Base-by-base conservation (phyloP, 345 rosid genomes). In the Dipteronia sinensis region DNA sequence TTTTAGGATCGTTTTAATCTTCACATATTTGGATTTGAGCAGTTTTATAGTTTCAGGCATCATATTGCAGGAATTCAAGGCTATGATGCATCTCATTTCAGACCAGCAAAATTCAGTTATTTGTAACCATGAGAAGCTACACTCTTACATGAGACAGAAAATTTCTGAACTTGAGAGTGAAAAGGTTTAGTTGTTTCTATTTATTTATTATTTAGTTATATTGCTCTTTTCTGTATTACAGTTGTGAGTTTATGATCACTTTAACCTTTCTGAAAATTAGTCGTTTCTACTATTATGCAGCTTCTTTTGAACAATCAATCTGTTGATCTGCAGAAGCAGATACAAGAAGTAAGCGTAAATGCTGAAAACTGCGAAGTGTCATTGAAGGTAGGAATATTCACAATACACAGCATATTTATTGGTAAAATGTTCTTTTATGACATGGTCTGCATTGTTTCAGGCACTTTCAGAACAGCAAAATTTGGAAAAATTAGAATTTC, bases 61-160 rank as follows among this genome's bases (percentile, higher is more conserved):
- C 29, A 4, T 70, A 78, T 53, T 77, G 79, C 89, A 95, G 98
- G 94, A 93, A n/a, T 85, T 92, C 67, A 90, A 84, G 84, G 72
- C 69, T 70, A 76, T 80, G 71, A 79, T 86, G 79, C 73, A 69
- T 67, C 88, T 86, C 85, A 88, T 71, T 58, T 79, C 85, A 76
- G 81, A 66, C 59, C 86, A 89, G 79, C 91, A 90, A 76, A 85
- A 82, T 73, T 75, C 87, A 73, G 73, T 87, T 65, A 66, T 81
- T 63, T 65, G 74, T 81, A 79, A 82, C 82, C 85, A 80, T 75
- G 86, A 87, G 73, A 85, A 82, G 67, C 65, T 88, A 46, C 77
- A 82, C 65, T 72, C 62, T 73, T 69, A 61, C 79, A 78, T 84
- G 81, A 79, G 75, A 53, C 88, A 90, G 78, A 93, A 84, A 82